phyloP scores from a whole-genome alignment of 352 stramenopile species.

The Phytophthora idaei region DNA sequence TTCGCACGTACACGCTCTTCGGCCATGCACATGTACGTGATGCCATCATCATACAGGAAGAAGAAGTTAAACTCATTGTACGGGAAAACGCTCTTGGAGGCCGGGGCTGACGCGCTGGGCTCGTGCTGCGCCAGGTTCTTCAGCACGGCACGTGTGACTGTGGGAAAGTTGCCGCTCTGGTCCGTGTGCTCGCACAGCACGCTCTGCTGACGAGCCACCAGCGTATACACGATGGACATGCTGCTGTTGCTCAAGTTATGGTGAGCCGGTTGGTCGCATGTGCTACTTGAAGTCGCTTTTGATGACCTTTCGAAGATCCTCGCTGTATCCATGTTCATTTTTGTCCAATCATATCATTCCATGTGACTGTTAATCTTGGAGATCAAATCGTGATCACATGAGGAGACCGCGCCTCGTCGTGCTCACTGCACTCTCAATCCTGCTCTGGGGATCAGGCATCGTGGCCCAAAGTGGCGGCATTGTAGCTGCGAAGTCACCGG shows the following conservation, averaged over 20 bases:
- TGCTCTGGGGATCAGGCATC: slow-evolving; percentile 10
- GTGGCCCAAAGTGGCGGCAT: neutral
- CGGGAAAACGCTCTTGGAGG: slow-evolving; percentile 67
- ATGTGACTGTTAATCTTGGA: neutral
- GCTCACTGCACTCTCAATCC: slow-evolving; percentile 3
- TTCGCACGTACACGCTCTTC: slow-evolving; percentile 78
- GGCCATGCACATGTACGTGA: slow-evolving; percentile 88
- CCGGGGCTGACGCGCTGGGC: slow-evolving; percentile 14
- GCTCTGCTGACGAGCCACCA: slow-evolving; percentile 74
- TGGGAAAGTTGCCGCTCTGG: slow-evolving; percentile 77
- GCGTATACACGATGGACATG: slow-evolving; percentile 83
- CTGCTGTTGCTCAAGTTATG: neutral
- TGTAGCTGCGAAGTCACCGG: neutral
- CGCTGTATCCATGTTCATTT: slow-evolving; percentile 24
- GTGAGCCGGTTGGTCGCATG: neutral
- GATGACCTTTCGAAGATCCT: slow-evolving; percentile 31
- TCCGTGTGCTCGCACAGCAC: slow-evolving; percentile 85
- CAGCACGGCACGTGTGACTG: slow-evolving; percentile 73
- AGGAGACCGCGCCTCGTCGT: slow-evolving; percentile 1
- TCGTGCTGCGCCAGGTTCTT: slow-evolving; percentile 73
- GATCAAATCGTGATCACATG: slow-evolving; percentile 18
- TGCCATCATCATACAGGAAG: slow-evolving; percentile 69
- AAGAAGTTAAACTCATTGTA: slow-evolving; percentile 88
- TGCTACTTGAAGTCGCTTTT: slow-evolving; percentile 5
- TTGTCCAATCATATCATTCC: slow-evolving; percentile 21